These are phyloP conservation scores for Naganishia albida DNA, from an alignment of 1,284 basidiomycete species.

Conservation along the genomic window DNA sequence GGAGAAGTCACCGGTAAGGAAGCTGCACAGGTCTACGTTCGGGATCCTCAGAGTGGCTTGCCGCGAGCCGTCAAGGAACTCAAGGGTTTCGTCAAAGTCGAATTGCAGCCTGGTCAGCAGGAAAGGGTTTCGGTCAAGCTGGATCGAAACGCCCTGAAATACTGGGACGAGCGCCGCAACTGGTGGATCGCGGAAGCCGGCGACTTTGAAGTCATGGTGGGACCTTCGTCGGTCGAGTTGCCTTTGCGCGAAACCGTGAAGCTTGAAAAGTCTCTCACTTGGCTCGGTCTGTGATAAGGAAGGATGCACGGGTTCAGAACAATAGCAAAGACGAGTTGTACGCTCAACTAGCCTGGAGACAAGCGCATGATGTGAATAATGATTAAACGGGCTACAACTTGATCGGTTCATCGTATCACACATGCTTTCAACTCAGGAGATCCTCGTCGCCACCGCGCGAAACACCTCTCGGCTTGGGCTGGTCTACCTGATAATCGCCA, in stretches of 20 bases:
- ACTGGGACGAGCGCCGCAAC: conserved; percentile 34
- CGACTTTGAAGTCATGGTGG: conserved; percentile 54
- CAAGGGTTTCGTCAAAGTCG: conserved; percentile 48
- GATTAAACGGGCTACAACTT: not conserved
- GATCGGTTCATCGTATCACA: not conserved
- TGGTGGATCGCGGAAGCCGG: conserved; percentile 48
- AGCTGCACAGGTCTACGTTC: conserved; percentile 58
- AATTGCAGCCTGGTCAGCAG: conserved; percentile 43
- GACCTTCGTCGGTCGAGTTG: conserved; percentile 28
- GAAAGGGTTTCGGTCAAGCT: conserved; percentile 43
- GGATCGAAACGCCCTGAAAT: conserved; percentile 38
- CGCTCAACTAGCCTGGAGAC: too few relatives aligned
- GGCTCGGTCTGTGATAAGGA: conserved; percentile 32
- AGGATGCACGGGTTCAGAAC: not conserved
- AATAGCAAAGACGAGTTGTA: too few relatives aligned
- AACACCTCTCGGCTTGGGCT: conserved; percentile 45
- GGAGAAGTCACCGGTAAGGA: conserved; percentile 46
- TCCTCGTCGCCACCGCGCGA: conserved; percentile 39
- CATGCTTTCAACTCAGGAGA: conserved; percentile 11
- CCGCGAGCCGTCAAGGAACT: conserved; percentile 40
- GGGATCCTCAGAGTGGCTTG: conserved; percentile 49
- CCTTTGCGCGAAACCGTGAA: conserved; percentile 24
- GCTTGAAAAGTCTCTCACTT: conserved; percentile 31
- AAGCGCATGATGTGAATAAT: not conserved
- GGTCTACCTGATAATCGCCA: conserved; percentile 50